Conservation (phyloP, 2,329 filamentous ascomycete species). For the Clarireedia sp. region DNA sequence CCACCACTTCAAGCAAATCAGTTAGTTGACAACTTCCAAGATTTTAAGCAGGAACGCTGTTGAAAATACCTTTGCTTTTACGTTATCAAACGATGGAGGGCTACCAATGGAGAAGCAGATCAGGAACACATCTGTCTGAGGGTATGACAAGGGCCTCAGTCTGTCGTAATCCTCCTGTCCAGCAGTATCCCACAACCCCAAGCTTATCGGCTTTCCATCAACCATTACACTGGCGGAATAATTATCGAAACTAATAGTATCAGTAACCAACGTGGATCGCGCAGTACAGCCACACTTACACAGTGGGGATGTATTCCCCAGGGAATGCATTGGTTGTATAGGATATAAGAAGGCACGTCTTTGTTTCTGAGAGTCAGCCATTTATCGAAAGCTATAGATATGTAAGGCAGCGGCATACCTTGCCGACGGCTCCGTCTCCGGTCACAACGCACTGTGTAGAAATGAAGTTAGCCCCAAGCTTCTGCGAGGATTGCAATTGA, state of each 20-base stretch:
- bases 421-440: slow-evolving; percentile 97
- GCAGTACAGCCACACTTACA: slow-evolving; percentile 47
- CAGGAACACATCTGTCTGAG: slow-evolving; percentile 95
- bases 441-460: slow-evolving; percentile 82
- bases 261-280: slow-evolving; percentile 9
- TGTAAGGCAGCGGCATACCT: slow-evolving; percentile 50
- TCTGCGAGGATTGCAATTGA: neutral
- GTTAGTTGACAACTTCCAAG: slow-evolving; percentile 8
- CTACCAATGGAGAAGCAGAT: slow-evolving; percentile 99
- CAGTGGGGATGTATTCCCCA: slow-evolving; percentile 99
- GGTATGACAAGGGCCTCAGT: slow-evolving; percentile 89
- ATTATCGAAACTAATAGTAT: slow-evolving; percentile 74
- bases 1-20: slow-evolving; percentile 61
- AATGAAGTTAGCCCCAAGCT: slow-evolving; percentile 1
- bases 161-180: slow-evolving; percentile 98
- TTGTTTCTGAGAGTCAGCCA: slow-evolving; percentile 7
- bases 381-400: neutral
- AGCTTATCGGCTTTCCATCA: slow-evolving; percentile 92
- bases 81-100: slow-evolving; percentile 97
- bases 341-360: slow-evolving; percentile 98
- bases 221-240: slow-evolving; percentile 99
- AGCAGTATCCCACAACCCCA: slow-evolving; percentile 97
- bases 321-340: slow-evolving; percentile 99
- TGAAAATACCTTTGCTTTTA: slow-evolving; percentile 83
- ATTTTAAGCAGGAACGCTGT: neutral